Evolutionary conservation across 345 rosid species (phyloP).

Genomic region (Eutrema yunnanense): DNA sequence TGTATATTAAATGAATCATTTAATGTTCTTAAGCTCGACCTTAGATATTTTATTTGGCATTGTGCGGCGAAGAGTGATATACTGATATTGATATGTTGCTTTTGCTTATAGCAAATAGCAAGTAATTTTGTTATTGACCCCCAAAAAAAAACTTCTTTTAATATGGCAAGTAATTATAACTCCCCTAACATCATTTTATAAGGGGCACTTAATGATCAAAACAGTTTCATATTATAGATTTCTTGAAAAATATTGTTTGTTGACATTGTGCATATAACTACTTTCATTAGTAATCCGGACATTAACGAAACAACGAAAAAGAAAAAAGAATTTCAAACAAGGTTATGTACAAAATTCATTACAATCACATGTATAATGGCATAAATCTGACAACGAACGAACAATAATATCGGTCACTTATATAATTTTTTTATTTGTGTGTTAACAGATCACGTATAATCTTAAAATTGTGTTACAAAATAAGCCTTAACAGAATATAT

Average conservation of each 20-base stretch:
- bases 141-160: too few relatives aligned
- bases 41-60: not conserved
- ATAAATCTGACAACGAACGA: not conserved
- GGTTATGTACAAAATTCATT: not conserved
- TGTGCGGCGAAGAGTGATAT: not conserved
- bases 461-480: not conserved
- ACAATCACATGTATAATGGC: not conserved
- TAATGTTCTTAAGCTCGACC: not conserved
- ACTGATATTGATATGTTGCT: not conserved
- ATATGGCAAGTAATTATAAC: not conserved
- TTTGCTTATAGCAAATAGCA: not conserved
- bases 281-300: not conserved
- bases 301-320: not conserved
- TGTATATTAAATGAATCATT: not conserved
- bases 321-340: not conserved
- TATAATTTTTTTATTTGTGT: too few relatives aligned
- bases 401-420: not conserved
- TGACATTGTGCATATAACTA: not conserved
- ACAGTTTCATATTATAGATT: not conserved
- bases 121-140: not conserved
- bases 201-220: not conserved
- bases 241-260: not conserved
- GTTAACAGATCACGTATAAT: not conserved
- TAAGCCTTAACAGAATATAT: not conserved
- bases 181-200: not conserved